phyloP scores from a whole-genome alignment of 805 yeast species.

The Candida easanensis region DNA sequence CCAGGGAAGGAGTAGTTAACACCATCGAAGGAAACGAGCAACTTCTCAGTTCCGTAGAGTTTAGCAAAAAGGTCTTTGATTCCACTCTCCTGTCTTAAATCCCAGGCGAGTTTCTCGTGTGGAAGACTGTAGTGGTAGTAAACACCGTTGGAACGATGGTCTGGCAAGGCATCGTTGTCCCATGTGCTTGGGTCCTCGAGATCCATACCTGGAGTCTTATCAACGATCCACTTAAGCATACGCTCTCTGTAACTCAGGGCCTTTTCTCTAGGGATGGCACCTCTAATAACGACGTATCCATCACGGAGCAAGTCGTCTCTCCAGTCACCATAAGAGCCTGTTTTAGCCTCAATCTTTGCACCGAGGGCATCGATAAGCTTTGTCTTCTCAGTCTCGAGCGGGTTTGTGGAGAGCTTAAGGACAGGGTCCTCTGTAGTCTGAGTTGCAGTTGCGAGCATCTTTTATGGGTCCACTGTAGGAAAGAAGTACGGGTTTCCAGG shows the following conservation, averaged over 20 bases:
- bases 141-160: conserved; percentile 17
- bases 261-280: conserved; percentile 26
- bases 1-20: conserved; percentile 31
- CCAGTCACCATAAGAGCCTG: conserved; percentile 25
- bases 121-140: conserved; percentile 23
- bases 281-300: conserved; percentile 33
- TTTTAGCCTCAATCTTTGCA: conserved; percentile 7
- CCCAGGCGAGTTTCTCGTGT: conserved; percentile 36
- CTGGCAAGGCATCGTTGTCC: conserved; percentile 30
- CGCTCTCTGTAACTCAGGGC: conserved; percentile 25
- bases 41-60: conserved; percentile 33
- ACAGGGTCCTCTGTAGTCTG: not conserved
- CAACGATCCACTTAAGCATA: conserved; percentile 26
- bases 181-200: conserved; percentile 28
- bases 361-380: conserved; percentile 13
- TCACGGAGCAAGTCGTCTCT: conserved; percentile 29
- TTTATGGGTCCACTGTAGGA: no score
- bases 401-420: conserved; percentile 7
- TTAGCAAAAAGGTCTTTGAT: conserved; percentile 28
- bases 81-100: conserved; percentile 30
- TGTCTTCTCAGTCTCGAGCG: conserved; percentile 18
- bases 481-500: no score
- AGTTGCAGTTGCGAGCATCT: not conserved
- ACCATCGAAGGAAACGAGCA: conserved; percentile 34
- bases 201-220: conserved; percentile 25